Evolutionary conservation across 805 yeast genomes (phyloP).

Genomic region (Kuraishia borneana): DNA sequence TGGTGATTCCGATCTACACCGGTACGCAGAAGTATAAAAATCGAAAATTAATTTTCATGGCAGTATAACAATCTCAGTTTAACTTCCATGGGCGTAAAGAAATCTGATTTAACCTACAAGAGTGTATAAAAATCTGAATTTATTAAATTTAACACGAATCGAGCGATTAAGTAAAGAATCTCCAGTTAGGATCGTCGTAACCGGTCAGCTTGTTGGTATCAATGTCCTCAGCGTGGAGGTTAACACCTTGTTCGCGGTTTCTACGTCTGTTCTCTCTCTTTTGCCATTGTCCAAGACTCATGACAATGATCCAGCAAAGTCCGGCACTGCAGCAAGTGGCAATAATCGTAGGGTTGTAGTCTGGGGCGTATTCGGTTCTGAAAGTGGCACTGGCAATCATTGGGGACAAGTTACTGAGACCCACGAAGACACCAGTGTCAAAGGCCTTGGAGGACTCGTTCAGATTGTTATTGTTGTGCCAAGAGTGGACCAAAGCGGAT

Average conservation of each 20-base stretch:
- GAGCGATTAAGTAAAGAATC: constrained; percentile 6
- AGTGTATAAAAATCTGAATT: not conserved
- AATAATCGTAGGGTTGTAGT: constrained; percentile 17
- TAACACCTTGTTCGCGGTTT: constrained; percentile 5
- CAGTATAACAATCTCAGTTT: not conserved
- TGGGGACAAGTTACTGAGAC: constrained; percentile 22
- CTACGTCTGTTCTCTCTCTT: constrained; percentile 6
- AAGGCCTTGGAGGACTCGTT: constrained; percentile 8
- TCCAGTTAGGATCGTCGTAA: constrained; percentile 8
- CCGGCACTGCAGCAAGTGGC: constrained; percentile 9
- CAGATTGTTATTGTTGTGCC: constrained; percentile 10
- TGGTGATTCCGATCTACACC: no score
- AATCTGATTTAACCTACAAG: not conserved
- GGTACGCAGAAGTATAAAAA: no score
- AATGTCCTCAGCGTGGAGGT: constrained; percentile 5
- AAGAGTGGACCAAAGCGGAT: constrained; percentile 9
- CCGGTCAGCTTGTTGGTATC: constrained; percentile 7
- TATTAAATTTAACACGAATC: not conserved
- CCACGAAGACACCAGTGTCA: constrained; percentile 13
- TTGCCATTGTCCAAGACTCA: constrained; percentile 7
- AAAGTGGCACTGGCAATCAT: constrained; percentile 22
- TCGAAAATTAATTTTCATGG: not conserved
- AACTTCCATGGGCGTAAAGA: not conserved
- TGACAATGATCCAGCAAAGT: constrained; percentile 6
- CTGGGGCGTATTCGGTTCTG: constrained; percentile 21